Conservation (phyloP, 2,329 filamentous ascomycete genomes). For the Didymella pomorum region DNA sequence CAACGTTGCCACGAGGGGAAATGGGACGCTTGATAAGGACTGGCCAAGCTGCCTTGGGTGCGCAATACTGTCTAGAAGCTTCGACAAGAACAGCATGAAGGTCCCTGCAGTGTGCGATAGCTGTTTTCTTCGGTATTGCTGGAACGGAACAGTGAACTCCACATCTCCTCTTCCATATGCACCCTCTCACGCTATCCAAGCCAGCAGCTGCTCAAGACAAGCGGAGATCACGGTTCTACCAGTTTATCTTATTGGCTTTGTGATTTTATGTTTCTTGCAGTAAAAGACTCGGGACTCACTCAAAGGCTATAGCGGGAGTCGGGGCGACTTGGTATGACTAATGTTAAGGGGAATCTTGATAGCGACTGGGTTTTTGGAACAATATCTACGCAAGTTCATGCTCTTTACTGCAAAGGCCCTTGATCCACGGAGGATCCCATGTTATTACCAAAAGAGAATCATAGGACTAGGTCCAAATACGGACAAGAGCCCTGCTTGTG, state of each 20-base stretch:
- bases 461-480: too few species aligned
- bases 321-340: not conserved
- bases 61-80: not conserved
- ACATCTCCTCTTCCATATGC: not conserved
- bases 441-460: too few species aligned
- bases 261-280: not conserved
- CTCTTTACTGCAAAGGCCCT: too few species aligned
- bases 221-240: not conserved
- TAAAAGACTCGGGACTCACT: not conserved
- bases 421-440: too few species aligned
- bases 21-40: not conserved
- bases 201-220: not conserved
- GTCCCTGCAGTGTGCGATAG: not conserved
- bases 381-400: not conserved
- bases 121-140: conserved; percentile 2
- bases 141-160: conserved; percentile 6
- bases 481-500: too few species aligned
- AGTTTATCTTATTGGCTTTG: not conserved
- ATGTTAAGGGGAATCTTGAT: not conserved
- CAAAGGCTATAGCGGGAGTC: not conserved
- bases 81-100: not conserved
- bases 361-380: not conserved
- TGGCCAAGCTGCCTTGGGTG: not conserved
- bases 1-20: not conserved
- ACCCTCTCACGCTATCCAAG: not conserved